Evolutionary conservation across 1,284 basidiomycete species (phyloP), one percentile per base, ranked within the genome.

Genomic region (Wallemia ichthyophaga): DNA sequence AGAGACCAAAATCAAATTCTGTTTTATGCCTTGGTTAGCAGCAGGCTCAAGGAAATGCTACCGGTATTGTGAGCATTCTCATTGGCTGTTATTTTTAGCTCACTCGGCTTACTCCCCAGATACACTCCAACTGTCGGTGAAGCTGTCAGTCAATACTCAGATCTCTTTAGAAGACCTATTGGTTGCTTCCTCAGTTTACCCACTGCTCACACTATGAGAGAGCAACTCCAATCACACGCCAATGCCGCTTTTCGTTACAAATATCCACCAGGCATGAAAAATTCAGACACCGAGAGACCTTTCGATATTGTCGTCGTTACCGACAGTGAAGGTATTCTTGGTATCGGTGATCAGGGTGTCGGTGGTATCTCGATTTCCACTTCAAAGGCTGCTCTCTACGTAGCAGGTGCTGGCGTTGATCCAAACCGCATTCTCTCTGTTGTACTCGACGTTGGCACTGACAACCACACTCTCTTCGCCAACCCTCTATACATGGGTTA

Each of bases 281-380:
- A 27, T 24, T 9, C 15, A 17, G 55, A 25, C 24, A 11, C 3
- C 15, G 27, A 56, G 7, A 25, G 55, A 17, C 25, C 55, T 11
- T 56, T 56, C 55, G 62, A 62, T 58, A 56, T 62, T n/a, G 32
- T 62, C 59, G 62, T 63, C 26, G 60, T 59, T 23, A 62, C 62
- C 23, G 62, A 62, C 28, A 24, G 26, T 27, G 62, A 62, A 58
- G 59, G 55, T n/a, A 63, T 63, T 55, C 56, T 62, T 5, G 62
- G 61, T 11, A 63, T 62, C 26, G 62, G 61, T 7, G 61, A 63
- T 33, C 33, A 27, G 37, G 61, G 62, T n/a, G 58, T 58, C 2
- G 62, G 62, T 24, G 62, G 62, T 19, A 54, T 63, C 19, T 17
- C 48, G 19, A 62, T 58, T 26, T 25, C 24, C 25, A 62, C 58